These are phyloP conservation scores for Aspergillus terreus DNA, from an alignment of 2,329 filamentous ascomycete genomes.

Conservation along the genomic window DNA sequence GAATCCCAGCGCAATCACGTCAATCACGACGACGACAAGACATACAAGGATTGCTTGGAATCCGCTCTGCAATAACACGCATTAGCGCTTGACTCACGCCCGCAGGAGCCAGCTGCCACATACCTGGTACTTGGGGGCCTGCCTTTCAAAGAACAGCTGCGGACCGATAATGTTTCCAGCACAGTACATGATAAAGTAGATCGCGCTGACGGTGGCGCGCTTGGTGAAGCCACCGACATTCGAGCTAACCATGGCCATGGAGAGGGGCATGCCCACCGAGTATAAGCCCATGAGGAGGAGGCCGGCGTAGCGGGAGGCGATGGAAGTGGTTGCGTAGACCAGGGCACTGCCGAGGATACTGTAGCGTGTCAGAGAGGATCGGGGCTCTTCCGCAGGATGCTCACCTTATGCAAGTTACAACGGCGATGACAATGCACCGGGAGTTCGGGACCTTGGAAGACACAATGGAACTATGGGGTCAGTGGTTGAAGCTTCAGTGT, in stretches of 20 bases:
- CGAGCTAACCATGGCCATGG: slow-evolving; percentile 40
- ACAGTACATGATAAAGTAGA: slow-evolving; percentile 43
- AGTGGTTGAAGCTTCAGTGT: not conserved
- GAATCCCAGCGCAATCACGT: slow-evolving; percentile 7
- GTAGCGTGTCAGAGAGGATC: not conserved
- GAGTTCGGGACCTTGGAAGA: slow-evolving; percentile 8
- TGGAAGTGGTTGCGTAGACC: slow-evolving; percentile 17
- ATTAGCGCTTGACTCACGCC: no score
- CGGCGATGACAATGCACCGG: slow-evolving; percentile 16
- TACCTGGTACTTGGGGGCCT: slow-evolving; percentile 36
- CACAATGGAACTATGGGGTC: slow-evolving; percentile 1
- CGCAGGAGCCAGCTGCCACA: not conserved
- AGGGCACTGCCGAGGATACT: slow-evolving; percentile 22
- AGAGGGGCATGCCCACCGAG: slow-evolving; percentile 34
- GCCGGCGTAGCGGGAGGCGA: slow-evolving; percentile 12
- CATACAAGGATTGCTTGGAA: slow-evolving; percentile 18
- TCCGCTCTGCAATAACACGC: slow-evolving; percentile 8
- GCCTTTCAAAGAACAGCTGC: slow-evolving; percentile 40
- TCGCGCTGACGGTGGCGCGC: slow-evolving; percentile 44
- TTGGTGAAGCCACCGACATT: slow-evolving; percentile 50
- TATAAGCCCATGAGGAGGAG: slow-evolving; percentile 32
- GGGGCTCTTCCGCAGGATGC: not conserved
- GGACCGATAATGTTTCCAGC: slow-evolving; percentile 45
- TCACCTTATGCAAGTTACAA: slow-evolving; percentile 8
- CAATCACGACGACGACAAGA: slow-evolving; percentile 12